These are phyloP conservation scores for Polymyxa betae DNA, from an alignment of 208 protist species.

Conservation along the genomic window DNA sequence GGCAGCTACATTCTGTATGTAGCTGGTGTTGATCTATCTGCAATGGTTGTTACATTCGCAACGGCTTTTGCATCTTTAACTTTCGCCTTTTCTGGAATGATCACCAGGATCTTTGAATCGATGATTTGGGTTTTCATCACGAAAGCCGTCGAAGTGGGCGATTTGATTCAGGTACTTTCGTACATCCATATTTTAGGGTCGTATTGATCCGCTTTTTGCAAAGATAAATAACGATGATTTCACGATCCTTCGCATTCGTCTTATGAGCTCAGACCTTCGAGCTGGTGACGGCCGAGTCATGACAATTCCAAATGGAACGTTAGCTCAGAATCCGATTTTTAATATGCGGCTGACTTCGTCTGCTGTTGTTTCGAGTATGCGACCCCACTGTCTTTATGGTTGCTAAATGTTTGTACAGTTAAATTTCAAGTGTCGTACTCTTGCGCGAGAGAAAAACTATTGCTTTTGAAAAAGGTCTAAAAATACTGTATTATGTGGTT, in stretches of 20 bases:
- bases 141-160: constrained; percentile 10
- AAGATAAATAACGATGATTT: constrained; percentile 6
- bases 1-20: constrained; percentile 1
- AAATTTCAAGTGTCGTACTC: constrained; percentile 34
- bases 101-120: constrained; percentile 24
- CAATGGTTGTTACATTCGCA: constrained; percentile 39
- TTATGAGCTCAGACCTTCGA: constrained; percentile 32
- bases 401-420: constrained; percentile 10
- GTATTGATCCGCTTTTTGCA: neutral
- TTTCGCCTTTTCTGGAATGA: constrained; percentile 14
- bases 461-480: neutral
- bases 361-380: neutral
- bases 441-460: neutral
- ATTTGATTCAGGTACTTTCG: constrained; percentile 24
- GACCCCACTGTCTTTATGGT: neutral
- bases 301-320: neutral
- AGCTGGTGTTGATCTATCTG: neutral
- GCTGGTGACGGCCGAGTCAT: constrained; percentile 11
- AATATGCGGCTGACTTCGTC: neutral
- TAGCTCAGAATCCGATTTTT: constrained; percentile 22
- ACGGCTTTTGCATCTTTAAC: constrained; percentile 16
- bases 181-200: neutral
- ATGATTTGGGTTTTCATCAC: constrained; percentile 43
- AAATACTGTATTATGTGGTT: neutral
- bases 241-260: neutral